Evolutionary conservation across 345 rosid species (phyloP).

Genomic region (Nephelium lappaceum): DNA sequence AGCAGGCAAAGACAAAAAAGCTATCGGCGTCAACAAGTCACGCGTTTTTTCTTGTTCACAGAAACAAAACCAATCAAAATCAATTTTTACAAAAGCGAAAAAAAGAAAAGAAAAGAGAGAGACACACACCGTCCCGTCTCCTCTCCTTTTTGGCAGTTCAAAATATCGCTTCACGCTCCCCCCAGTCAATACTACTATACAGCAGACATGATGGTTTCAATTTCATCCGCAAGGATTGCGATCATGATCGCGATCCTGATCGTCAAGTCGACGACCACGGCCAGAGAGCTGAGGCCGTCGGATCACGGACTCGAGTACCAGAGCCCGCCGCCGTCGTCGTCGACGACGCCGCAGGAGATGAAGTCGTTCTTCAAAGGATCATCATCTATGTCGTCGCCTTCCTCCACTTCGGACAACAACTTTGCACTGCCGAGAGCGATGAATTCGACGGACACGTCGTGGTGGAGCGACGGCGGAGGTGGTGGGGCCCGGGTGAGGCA

Average conservation of each 20-base stretch:
- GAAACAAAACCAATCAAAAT: neutral
- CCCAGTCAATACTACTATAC: neutral
- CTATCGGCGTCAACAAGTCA: conserved; percentile 25
- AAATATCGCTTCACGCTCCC: no score
- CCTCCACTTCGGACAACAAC: conserved; percentile 4
- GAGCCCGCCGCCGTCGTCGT: conserved; percentile 34
- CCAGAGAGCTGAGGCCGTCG: conserved; percentile 66
- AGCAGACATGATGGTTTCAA: conserved; percentile 1
- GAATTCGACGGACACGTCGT: conserved; percentile 42
- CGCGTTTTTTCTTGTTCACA: conserved; percentile 9
- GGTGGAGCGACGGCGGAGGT: conserved; percentile 34
- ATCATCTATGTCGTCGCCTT: conserved; percentile 26
- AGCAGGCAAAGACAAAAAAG: conserved; percentile 15
- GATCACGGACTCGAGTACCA: conserved; percentile 73
- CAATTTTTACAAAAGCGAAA: neutral
- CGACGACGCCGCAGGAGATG: conserved; percentile 45
- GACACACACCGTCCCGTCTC: neutral
- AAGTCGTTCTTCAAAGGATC: conserved; percentile 50
- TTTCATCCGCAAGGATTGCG: neutral
- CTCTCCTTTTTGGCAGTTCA: no score
- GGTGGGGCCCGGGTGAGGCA: conserved; percentile 49
- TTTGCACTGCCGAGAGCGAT: conserved; percentile 51
- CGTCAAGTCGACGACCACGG: conserved; percentile 25
- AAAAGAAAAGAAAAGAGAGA: neutral
- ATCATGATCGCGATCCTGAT: conserved; percentile 23